phyloP scores from a whole-genome alignment of 129 eudicot species.

The Pulicaria dysenterica region DNA sequence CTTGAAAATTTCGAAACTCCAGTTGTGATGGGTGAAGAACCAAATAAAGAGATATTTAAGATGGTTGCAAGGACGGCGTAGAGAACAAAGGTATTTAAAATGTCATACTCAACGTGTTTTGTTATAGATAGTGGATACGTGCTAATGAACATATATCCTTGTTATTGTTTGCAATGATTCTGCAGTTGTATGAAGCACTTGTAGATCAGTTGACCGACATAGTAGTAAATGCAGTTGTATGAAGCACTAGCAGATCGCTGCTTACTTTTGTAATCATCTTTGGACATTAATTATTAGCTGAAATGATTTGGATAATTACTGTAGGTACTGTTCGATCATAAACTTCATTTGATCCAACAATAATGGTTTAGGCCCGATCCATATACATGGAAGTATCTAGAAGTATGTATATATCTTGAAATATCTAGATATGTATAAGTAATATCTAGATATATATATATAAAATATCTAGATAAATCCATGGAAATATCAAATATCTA shows the following conservation, averaged over 20 bases:
- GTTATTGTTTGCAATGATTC: neutral
- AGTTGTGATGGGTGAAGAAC: conserved; percentile 82
- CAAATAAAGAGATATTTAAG: conserved; percentile 86
- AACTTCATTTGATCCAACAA: too few relatives aligned
- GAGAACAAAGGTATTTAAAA: conserved; percentile 71
- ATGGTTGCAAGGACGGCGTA: conserved; percentile 95
- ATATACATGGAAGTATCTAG: too few relatives aligned
- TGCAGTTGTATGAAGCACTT: conserved; percentile 86
- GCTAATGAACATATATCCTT: conserved; percentile 12
- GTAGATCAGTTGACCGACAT: conserved; percentile 95
- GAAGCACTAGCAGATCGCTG: too few relatives aligned
- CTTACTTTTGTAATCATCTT: neutral
- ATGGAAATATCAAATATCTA: too few relatives aligned
- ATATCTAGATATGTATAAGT: too few relatives aligned
- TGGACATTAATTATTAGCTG: neutral
- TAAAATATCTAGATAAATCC: too few relatives aligned
- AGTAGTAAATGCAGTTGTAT: conserved; percentile 77
- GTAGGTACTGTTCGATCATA: conserved; percentile 80
- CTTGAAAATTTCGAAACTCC: conserved; percentile 92
- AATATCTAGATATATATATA: too few relatives aligned
- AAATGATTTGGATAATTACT: neutral
- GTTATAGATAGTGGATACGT: neutral
- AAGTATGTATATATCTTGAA: too few relatives aligned
- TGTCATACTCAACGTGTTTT: too few relatives aligned
- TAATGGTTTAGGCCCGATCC: too few relatives aligned